Evolutionary conservation across 2,329 filamentous ascomycete genomes (phyloP).

Genomic region (Elsinoe arachidis): DNA sequence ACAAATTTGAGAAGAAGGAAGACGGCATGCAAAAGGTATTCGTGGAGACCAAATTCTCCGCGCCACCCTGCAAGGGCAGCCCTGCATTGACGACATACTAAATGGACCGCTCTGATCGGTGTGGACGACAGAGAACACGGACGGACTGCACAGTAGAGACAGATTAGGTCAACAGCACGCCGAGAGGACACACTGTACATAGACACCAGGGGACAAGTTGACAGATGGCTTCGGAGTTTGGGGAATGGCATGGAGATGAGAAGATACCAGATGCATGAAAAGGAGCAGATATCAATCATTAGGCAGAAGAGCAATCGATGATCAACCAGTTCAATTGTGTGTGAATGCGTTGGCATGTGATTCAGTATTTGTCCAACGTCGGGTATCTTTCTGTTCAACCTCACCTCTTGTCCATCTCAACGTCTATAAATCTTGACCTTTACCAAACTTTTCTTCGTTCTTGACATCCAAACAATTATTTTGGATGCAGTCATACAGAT

Average conservation of each 20-base stretch:
- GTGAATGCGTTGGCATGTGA: background rate
- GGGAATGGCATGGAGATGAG: background rate
- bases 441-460: no score
- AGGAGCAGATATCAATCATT: background rate
- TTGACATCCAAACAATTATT: no score
- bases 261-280: slow-evolving; percentile 7
- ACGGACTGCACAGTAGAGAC: slow-evolving; percentile 1
- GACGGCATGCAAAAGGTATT: slow-evolving; percentile 77
- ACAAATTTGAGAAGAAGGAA: slow-evolving; percentile 59
- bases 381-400: background rate
- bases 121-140: background rate
- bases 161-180: background rate
- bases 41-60: slow-evolving; percentile 51
- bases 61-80: slow-evolving; percentile 41
- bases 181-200: background rate
- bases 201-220: background rate
- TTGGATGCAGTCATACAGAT: no score
- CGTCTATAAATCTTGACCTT: no score
- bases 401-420: background rate
- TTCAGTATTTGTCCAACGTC: background rate
- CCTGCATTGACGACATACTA: slow-evolving; percentile 43
- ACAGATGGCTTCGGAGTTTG: slow-evolving; percentile 2
- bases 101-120: background rate
- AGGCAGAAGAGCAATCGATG: background rate
- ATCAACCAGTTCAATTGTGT: background rate